Conservation (phyloP, 2,329 filamentous ascomycete species). For the Neofusicoccum sp. region DNA sequence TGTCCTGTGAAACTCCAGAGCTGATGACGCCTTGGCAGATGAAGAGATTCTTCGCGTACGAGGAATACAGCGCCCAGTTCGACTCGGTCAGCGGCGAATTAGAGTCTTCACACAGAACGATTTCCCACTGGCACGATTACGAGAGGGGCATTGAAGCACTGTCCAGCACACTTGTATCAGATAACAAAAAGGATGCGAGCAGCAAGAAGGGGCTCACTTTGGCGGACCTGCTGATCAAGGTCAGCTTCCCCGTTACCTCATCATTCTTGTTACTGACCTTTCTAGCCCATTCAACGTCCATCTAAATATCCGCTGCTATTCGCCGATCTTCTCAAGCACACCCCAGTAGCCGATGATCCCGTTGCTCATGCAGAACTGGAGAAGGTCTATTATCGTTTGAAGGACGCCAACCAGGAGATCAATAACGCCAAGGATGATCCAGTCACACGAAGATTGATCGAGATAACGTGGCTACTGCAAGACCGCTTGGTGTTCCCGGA, state of each 20-base stretch:
- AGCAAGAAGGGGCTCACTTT: constrained; percentile 76
- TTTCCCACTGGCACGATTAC: constrained; percentile 74
- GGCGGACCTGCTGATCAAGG: constrained; percentile 87
- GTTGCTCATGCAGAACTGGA: constrained; percentile 78
- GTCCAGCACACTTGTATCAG: constrained; percentile 69
- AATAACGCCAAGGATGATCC: constrained; percentile 81
- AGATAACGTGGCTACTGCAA: constrained; percentile 82
- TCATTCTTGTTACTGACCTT: background rate
- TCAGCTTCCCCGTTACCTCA: constrained; percentile 33
- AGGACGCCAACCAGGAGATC: constrained; percentile 73
- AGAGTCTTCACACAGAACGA: constrained; percentile 63
- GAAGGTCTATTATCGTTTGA: constrained; percentile 67
- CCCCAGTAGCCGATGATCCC: constrained; percentile 81
- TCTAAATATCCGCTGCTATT: constrained; percentile 90
- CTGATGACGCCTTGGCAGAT: constrained; percentile 55
- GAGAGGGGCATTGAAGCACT: constrained; percentile 84
- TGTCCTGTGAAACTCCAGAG: constrained; percentile 38
- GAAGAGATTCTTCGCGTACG: constrained; percentile 78
- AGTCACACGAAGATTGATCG: constrained; percentile 65
- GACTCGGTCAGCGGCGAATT: constrained; percentile 80
- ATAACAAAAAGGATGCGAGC: constrained; percentile 61
- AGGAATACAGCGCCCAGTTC: constrained; percentile 89
- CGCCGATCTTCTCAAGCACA: constrained; percentile 76
- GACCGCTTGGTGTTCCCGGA: constrained; percentile 74
- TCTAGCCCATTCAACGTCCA: constrained; percentile 83